phyloP scores from a whole-genome alignment of 2,329 filamentous ascomycete genomes.

The Fusarium scirpi region DNA sequence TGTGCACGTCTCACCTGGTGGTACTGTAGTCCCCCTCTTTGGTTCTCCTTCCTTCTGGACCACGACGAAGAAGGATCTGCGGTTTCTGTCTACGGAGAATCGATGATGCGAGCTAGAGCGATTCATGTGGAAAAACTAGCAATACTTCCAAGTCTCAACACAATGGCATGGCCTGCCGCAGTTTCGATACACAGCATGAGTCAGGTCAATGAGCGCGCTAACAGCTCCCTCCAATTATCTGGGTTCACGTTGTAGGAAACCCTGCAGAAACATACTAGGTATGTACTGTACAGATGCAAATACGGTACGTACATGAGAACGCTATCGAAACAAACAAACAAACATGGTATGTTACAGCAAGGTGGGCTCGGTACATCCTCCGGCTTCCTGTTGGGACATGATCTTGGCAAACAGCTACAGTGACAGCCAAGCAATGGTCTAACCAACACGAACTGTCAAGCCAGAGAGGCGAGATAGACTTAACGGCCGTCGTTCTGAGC shows the following conservation, averaged over 20 bases:
- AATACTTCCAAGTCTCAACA: conserved; percentile 27
- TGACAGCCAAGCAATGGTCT: conserved; percentile 9
- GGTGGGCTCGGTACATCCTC: conserved; percentile 13
- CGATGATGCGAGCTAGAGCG: conserved; percentile 16
- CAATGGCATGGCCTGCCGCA: conserved; percentile 5
- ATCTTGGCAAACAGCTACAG: conserved; percentile 3
- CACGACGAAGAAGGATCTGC: conserved; percentile 38
- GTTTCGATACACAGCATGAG: conserved; percentile 11
- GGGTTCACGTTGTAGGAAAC: conserved; percentile 12
- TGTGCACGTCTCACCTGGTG: conserved; percentile 47
- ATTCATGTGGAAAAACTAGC: conserved; percentile 31
- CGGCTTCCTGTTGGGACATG: neutral
- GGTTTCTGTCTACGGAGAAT: conserved; percentile 37
- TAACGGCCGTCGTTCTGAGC: conserved; percentile 5
- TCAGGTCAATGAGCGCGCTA: conserved; percentile 30
- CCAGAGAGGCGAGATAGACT: conserved; percentile 1
- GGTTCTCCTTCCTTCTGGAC: conserved; percentile 23
- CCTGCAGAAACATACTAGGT: conserved; percentile 21
- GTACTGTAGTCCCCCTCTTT: conserved; percentile 16
- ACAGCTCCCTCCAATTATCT: conserved; percentile 23
- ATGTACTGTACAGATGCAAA: neutral
- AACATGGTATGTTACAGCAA: conserved; percentile 7
- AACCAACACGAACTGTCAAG: conserved; percentile 9
- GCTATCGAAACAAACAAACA: conserved; percentile 8
- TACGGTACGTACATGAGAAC: neutral